A percentile compares a stretch with the other conserved stretches of the same genome.
phyloP scores from a whole-genome alignment of 1,284 basidiomycete species.

The Malassezia globosa region DNA sequence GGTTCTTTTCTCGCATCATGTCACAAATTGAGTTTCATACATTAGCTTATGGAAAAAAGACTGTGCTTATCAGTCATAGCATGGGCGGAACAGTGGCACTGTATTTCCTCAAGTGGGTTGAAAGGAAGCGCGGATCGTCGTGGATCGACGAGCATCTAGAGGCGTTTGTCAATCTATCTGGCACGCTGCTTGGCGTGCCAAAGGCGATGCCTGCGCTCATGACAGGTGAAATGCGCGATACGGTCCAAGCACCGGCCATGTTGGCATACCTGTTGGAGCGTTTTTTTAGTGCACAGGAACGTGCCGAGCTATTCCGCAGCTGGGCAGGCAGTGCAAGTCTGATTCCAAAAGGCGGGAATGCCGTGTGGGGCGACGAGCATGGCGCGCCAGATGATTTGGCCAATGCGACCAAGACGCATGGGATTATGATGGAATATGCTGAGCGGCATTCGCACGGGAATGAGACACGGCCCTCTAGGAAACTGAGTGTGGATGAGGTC shows the following conservation, averaged over 20 bases:
- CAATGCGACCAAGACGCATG: slow-evolving; percentile 50
- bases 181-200: slow-evolving; percentile 65
- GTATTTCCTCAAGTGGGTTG: slow-evolving; percentile 71
- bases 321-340: slow-evolving; percentile 81
- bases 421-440: slow-evolving; percentile 54
- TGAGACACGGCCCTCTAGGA: slow-evolving; percentile 7
- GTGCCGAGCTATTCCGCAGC: slow-evolving; percentile 78
- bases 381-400: slow-evolving; percentile 41
- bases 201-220: slow-evolving; percentile 94
- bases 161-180: slow-evolving; percentile 58
- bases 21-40: slow-evolving; percentile 70
- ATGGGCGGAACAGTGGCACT: slow-evolving; percentile 47
- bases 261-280: slow-evolving; percentile 61
- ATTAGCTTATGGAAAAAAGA: slow-evolving; percentile 63
- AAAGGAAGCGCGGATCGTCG: slow-evolving; percentile 64
- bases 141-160: slow-evolving; percentile 73
- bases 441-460: background rate
- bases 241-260: slow-evolving; percentile 78
- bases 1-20: slow-evolving; percentile 82
- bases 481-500: slow-evolving; percentile 65
- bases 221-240: slow-evolving; percentile 78
- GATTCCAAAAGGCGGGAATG: slow-evolving; percentile 64
- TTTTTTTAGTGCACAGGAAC: slow-evolving; percentile 71
- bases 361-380: slow-evolving; percentile 69
- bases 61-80: slow-evolving; percentile 70